Conservation (phyloP, 2,329 filamentous ascomycete species). For the Fusarium sp. region DNA sequence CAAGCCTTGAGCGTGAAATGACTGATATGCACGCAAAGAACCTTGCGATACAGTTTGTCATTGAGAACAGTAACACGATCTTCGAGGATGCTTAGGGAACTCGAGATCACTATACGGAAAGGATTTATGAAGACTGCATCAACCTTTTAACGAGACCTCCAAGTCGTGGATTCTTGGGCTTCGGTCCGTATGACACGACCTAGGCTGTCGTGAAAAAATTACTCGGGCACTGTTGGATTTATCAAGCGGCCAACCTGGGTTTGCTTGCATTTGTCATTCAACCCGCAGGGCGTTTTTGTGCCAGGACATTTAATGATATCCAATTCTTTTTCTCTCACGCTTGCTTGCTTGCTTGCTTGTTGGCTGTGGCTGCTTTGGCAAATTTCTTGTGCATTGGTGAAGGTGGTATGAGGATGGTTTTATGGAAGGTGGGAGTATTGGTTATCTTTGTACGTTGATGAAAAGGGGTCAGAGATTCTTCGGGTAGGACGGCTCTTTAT, state of each 20-base stretch:
- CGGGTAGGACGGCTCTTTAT: conserved; percentile 20
- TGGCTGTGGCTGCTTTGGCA: conserved; percentile 16
- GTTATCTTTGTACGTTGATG: conserved; percentile 36
- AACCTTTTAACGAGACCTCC: conserved; percentile 16
- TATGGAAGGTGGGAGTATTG: conserved; percentile 36
- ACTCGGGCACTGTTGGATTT: conserved; percentile 43
- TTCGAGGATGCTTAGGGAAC: conserved; percentile 66
- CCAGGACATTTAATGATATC: conserved; percentile 52
- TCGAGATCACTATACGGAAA: conserved; percentile 15
- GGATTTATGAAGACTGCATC: conserved; percentile 18
- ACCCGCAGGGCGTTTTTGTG: conserved; percentile 46
- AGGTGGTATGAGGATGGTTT: conserved; percentile 6
- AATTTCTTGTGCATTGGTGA: conserved; percentile 20
- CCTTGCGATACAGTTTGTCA: conserved; percentile 88
- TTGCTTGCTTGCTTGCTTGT: conserved; percentile 21
- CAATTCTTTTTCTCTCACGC: conserved; percentile 40
- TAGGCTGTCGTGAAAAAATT: conserved; percentile 32
- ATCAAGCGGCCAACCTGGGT: conserved; percentile 27
- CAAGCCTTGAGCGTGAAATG: conserved; percentile 92
- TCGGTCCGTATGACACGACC: conserved; percentile 32
- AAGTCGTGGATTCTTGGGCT: conserved; percentile 25
- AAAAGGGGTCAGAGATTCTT: conserved; percentile 21
- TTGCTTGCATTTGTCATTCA: conserved; percentile 38
- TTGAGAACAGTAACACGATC: conserved; percentile 88
- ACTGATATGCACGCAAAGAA: conserved; percentile 96